These are phyloP conservation scores for Penicillium macrosclerotiorum DNA, from an alignment of 495 filamentous ascomycete genomes.

Conservation along the genomic window DNA sequence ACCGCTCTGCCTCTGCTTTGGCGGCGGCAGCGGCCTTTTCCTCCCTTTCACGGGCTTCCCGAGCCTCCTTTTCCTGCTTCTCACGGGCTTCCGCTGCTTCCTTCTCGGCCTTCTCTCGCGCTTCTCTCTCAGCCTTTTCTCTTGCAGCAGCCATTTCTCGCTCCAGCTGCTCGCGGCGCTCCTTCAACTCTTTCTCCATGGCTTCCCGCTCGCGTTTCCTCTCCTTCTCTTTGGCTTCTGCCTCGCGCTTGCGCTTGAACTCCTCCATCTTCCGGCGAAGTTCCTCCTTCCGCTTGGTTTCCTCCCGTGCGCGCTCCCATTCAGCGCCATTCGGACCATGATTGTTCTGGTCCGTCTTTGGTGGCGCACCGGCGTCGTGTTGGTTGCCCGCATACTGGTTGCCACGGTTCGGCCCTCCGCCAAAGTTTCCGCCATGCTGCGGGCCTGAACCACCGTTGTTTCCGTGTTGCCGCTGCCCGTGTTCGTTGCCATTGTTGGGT, in stretches of 20 bases:
- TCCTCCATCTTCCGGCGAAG: constrained; percentile 61
- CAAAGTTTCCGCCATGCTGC: constrained; percentile 26
- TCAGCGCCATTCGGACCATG: constrained; percentile 42
- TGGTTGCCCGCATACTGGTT: constrained; percentile 41
- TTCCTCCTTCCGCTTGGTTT: constrained; percentile 53
- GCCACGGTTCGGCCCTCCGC: constrained; percentile 26
- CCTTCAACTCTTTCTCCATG: constrained; percentile 49
- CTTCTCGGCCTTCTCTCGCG: constrained; percentile 40
- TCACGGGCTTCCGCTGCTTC: constrained; percentile 38
- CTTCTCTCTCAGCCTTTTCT: constrained; percentile 45
- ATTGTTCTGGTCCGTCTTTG: constrained; percentile 14
- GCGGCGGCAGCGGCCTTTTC: constrained; percentile 30
- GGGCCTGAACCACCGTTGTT: constrained; percentile 14
- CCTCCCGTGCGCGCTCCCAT: constrained; percentile 72
- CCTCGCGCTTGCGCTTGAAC: constrained; percentile 48
- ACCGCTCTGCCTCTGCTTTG: constrained; percentile 36
- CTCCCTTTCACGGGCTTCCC: constrained; percentile 26
- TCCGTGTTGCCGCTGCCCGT: constrained; percentile 20
- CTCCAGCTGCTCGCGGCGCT: constrained; percentile 49
- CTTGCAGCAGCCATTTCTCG: constrained; percentile 46
- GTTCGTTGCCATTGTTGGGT: constrained; percentile 16
- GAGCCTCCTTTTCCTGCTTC: constrained; percentile 31
- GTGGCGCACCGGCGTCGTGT: constrained; percentile 22
- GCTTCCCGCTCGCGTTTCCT: constrained; percentile 47
- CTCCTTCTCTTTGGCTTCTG: constrained; percentile 44